Base-by-base conservation (phyloP, 805 yeast genomes). In the Ogataea saltuana region DNA sequence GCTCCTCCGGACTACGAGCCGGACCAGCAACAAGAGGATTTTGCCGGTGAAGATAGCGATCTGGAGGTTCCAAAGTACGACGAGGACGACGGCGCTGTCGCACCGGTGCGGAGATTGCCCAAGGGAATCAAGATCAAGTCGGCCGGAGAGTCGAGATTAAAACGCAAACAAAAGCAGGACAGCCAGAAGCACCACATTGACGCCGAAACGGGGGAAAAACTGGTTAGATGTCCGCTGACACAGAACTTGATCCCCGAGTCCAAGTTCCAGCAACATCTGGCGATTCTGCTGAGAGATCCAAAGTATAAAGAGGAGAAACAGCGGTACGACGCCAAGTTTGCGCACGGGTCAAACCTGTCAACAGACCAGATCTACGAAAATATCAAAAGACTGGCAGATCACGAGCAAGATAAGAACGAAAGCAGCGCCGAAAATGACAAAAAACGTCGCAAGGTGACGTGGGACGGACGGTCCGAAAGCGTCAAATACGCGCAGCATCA, bases 221-320 rank as follows among this genome's bases (percentile, higher is more conserved):
- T 67, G 35, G 74, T 89, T 30, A 74, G 70, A 49, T 88, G 96
- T 58, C 97, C 97, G n/a, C 69, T 86, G 30, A 86, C 96, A 0
- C 83, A 83, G 1, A 74, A 80, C 54, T 55, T 74, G 57, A 75
- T 90, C 1, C 84, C 90, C 0, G 93, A 85, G 53, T 71, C 74
- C 31, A 69, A 82, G 49, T 88, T 85, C 58, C 83, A 78, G 46
- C 75, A 74, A 48, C 97, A 91, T 60, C 69, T 90, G 51, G 75
- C 78, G 46, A 75, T 81, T 12, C 68, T 85, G 42, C 68, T 87
- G 27, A 66, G 90, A 33, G 96, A 90, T 62, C 96, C 97, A 3
- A 71, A 78, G 51, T 87, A 86, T 65, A 75, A 79, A 50, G 80
- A 79, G 43, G 88, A 88, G 60, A 81, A 79, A 55, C 76, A 71